These are phyloP conservation scores for Vigna trinervia DNA, from an alignment of 306 rosid genomes.

Conservation along the genomic window DNA sequence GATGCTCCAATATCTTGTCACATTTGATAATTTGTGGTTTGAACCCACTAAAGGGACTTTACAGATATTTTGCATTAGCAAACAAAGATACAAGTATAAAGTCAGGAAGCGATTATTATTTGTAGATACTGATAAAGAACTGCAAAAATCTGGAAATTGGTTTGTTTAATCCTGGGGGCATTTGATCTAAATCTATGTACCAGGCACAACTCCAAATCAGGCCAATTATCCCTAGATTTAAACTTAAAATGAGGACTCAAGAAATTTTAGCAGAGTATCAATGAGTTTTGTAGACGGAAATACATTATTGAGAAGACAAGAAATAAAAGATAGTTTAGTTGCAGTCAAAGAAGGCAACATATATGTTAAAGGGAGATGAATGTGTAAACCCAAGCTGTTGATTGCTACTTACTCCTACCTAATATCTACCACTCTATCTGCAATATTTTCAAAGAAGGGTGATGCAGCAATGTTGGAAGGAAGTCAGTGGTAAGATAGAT, in stretches of 20 bases:
- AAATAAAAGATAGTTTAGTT: not conserved
- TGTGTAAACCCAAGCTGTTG: not conserved
- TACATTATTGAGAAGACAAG: not conserved
- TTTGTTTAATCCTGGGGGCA: constrained; percentile 16
- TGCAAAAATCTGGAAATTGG: not conserved
- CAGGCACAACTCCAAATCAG: not conserved
- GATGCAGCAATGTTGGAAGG: not conserved
- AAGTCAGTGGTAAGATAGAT: not conserved
- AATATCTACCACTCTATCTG: constrained; percentile 27
- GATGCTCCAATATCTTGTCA: constrained; percentile 5
- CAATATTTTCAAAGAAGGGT: constrained; percentile 6
- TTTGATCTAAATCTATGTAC: constrained; percentile 22
- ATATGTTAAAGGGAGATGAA: not conserved
- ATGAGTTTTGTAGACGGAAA: not conserved
- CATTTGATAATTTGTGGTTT: not conserved
- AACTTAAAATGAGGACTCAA: constrained; percentile 5
- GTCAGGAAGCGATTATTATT: not conserved
- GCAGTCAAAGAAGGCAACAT: constrained; percentile 38
- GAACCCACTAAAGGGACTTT: not conserved
- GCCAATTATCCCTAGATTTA: constrained; percentile 25
- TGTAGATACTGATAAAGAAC: not conserved
- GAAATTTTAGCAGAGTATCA: not conserved
- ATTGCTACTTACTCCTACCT: constrained; percentile 30
- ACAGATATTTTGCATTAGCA: no score
- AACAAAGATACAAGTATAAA: not conserved